These are phyloP conservation scores for Septoria petroselini DNA, from an alignment of 2,329 filamentous ascomycete genomes.

Conservation along the genomic window DNA sequence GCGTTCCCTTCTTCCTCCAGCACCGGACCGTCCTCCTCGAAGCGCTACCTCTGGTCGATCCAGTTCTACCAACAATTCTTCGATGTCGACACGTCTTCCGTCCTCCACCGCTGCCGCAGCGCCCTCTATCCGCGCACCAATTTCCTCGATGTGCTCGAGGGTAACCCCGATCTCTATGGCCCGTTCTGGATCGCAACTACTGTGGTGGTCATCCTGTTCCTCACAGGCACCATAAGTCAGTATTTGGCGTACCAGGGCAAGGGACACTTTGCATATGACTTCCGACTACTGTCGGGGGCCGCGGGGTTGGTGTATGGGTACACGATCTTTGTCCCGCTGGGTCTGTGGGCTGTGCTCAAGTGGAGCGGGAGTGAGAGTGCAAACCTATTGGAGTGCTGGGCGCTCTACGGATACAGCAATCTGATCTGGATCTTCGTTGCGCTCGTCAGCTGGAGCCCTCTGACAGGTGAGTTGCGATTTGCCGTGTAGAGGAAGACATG, in stretches of 20 bases:
- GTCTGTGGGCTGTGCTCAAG: slow-evolving; percentile 79
- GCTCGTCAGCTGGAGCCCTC: slow-evolving; percentile 81
- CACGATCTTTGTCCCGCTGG: slow-evolving; percentile 75
- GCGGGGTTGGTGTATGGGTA: slow-evolving; percentile 95
- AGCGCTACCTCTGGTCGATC: slow-evolving; percentile 88
- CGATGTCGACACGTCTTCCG: slow-evolving; percentile 91
- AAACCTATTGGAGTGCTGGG: slow-evolving; percentile 91
- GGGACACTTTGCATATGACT: slow-evolving; percentile 83
- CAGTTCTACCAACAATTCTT: slow-evolving; percentile 98
- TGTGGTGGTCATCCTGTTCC: slow-evolving; percentile 89
- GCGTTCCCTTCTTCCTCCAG: slow-evolving; percentile 37
- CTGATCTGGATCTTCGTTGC: slow-evolving; percentile 96
- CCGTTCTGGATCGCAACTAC: slow-evolving; percentile 99
- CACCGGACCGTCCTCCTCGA: slow-evolving; percentile 44
- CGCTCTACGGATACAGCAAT: slow-evolving; percentile 93
- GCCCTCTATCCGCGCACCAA: slow-evolving; percentile 88
- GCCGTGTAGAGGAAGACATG: neutral
- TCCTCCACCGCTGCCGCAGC: slow-evolving; percentile 80
- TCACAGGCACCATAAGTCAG: slow-evolving; percentile 91
- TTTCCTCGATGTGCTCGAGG: slow-evolving; percentile 95
- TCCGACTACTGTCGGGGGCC: slow-evolving; percentile 80
- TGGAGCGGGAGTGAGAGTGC: slow-evolving; percentile 95
- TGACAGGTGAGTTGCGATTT: slow-evolving; percentile 54
- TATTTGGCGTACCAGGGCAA: slow-evolving; percentile 69
- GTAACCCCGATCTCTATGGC: slow-evolving; percentile 93